phyloP scores from a whole-genome alignment of 768 basidiomycete genomes.

The Leucosporidium scottii region DNA sequence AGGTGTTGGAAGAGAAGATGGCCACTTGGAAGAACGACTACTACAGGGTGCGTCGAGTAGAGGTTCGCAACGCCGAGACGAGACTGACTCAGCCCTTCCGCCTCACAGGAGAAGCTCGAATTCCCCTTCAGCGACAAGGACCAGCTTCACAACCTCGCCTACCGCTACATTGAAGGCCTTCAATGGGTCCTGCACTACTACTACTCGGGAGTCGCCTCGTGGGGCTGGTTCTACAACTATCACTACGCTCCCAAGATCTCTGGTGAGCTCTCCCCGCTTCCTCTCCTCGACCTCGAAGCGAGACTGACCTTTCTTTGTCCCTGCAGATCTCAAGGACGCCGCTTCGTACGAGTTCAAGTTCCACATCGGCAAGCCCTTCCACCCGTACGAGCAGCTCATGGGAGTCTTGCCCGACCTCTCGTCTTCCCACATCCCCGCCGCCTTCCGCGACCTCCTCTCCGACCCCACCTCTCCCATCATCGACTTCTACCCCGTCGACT shows the following conservation, averaged over 20 bases:
- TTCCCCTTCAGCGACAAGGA: constrained; percentile 62
- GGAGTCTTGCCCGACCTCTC: constrained; percentile 90
- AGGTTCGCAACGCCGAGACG: too few species aligned
- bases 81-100: constrained; percentile 1
- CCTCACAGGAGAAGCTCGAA: constrained; percentile 68
- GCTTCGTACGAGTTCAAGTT: constrained; percentile 79
- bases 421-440: constrained; percentile 75
- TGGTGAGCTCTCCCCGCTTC: constrained; percentile 49
- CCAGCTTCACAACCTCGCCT: constrained; percentile 63
- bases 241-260: constrained; percentile 96
- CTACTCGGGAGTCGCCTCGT: constrained; percentile 91
- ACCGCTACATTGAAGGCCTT: constrained; percentile 80
- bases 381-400: constrained; percentile 93
- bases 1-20: constrained; percentile 71
- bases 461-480: constrained; percentile 75
- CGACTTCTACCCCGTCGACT: constrained; percentile 88
- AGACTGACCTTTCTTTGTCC: neutral
- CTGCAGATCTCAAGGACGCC: constrained; percentile 55
- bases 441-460: constrained; percentile 85
- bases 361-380: constrained; percentile 79
- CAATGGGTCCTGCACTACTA: constrained; percentile 99
- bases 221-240: constrained; percentile 99
- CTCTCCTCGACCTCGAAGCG: neutral
- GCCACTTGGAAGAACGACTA: constrained; percentile 84
- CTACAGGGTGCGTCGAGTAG: constrained; percentile 63